Conservation (phyloP, 2,329 filamentous ascomycete species). For the Fusarium burgessii region DNA sequence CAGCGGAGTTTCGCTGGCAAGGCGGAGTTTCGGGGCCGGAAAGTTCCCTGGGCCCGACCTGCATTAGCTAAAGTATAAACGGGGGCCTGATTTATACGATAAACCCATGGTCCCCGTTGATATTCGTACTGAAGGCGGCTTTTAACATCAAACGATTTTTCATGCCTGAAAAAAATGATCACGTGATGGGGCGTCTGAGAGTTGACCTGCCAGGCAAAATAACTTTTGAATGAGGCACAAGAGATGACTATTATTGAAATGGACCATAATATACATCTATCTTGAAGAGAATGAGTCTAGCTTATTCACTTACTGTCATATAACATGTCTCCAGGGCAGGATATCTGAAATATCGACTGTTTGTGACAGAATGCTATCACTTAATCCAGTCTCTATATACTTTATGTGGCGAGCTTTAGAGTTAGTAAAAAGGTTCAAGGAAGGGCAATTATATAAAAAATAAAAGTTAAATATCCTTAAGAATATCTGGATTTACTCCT, state of each 20-base stretch:
- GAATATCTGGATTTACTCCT: too few relatives aligned
- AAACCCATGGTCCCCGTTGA: fast-evolving
- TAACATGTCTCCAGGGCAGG: not conserved
- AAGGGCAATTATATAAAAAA: too few relatives aligned
- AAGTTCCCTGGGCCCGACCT: not conserved
- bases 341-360: not conserved
- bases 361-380: not conserved
- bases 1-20: not conserved
- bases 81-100: too few relatives aligned
- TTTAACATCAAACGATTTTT: too few relatives aligned
- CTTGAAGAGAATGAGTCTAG: fast-evolving
- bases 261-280: fast-evolving
- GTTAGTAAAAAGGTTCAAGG: not conserved
- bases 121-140: too few relatives aligned
- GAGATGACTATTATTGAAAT: too few relatives aligned
- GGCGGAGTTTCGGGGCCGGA: not conserved
- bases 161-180: too few relatives aligned
- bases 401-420: not conserved
- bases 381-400: fast-evolving
- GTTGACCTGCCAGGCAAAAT: too few relatives aligned
- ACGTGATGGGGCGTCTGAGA: too few relatives aligned
- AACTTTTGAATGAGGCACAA: fast-evolving
- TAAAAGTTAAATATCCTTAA: too few relatives aligned
- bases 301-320: fast-evolving
- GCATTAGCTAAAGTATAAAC: not conserved